Conservation (phyloP, 495 filamentous ascomycete species). For the Pyrenopolyporus hunteri region DNA sequence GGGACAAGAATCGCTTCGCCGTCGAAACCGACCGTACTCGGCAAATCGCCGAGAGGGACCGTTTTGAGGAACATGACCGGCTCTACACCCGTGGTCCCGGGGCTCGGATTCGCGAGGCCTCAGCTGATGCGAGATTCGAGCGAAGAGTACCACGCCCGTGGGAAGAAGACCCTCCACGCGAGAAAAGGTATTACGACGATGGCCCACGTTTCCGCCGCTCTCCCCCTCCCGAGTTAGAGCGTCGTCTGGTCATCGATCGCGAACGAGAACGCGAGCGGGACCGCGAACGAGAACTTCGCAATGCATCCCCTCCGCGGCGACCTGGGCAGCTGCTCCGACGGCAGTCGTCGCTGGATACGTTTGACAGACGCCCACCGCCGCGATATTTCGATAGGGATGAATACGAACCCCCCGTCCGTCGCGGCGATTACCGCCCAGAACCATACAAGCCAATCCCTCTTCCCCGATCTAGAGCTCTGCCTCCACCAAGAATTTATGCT, state of each 20-base stretch:
- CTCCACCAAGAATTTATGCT: slow-evolving; percentile 57
- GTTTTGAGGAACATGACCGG: slow-evolving; percentile 45
- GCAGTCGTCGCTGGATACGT: slow-evolving; percentile 56
- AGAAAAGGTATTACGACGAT: slow-evolving; percentile 50
- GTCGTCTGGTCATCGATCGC: slow-evolving; percentile 43
- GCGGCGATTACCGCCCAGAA: slow-evolving; percentile 52
- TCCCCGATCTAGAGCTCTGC: slow-evolving; percentile 53
- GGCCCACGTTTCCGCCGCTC: slow-evolving; percentile 41
- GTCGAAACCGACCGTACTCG: slow-evolving; percentile 36
- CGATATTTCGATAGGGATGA: slow-evolving; percentile 58
- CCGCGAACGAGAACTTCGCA: slow-evolving; percentile 39
- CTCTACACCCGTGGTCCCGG: slow-evolving; percentile 34
- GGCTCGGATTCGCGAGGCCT: slow-evolving; percentile 37
- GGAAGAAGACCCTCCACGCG: slow-evolving; percentile 47
- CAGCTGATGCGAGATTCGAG: slow-evolving; percentile 43
- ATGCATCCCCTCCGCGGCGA: slow-evolving; percentile 45
- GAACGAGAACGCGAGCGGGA: slow-evolving; percentile 45
- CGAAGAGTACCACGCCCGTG: slow-evolving; percentile 42
- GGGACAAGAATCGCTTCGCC: slow-evolving; percentile 51
- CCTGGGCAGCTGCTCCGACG: slow-evolving; percentile 46
- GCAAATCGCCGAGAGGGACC: slow-evolving; percentile 36
- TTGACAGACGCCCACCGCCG: slow-evolving; percentile 56
- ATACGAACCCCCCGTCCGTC: slow-evolving; percentile 48
- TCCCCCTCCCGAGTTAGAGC: slow-evolving; percentile 42
- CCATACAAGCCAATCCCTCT: slow-evolving; percentile 61